phyloP scores from a whole-genome alignment of 2,329 filamentous ascomycete species.

The Talaromyces atroroseus region DNA sequence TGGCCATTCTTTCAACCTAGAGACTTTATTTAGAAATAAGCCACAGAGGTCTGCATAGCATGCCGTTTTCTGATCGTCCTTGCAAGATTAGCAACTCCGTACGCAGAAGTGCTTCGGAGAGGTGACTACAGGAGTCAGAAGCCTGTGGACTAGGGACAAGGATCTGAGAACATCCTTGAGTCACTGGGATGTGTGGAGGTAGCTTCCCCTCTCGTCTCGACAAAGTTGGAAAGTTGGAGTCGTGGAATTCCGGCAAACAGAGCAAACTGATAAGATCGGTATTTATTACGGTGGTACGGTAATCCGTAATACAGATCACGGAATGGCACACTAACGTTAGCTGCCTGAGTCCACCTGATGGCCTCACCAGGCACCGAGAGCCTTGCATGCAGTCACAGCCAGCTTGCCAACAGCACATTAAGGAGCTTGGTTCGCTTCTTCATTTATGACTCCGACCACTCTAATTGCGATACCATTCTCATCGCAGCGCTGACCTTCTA shows the following conservation, averaged over 20 bases:
- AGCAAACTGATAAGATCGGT: conserved; percentile 7
- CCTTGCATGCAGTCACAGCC: no score
- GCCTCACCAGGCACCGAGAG: conserved; percentile 4
- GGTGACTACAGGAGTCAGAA: background rate
- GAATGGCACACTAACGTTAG: background rate
- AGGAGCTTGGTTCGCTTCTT: background rate
- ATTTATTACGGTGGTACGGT: background rate
- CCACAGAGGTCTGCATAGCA: background rate
- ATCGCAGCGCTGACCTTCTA: background rate
- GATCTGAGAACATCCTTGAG: background rate
- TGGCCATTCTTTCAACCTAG: conserved; percentile 18
- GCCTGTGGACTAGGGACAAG: background rate
- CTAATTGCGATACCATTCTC: background rate
- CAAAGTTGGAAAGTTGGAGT: background rate
- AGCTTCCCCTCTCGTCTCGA: background rate
- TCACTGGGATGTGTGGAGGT: background rate
- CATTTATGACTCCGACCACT: background rate
- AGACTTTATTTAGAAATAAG: background rate
- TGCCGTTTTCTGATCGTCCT: background rate
- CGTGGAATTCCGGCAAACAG: conserved; percentile 1
- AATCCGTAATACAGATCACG: background rate
- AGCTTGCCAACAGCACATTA: background rate
- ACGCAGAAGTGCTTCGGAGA: background rate
- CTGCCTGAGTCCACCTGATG: conserved; percentile 1
- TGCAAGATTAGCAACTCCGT: background rate